phyloP scores from a whole-genome alignment of 495 filamentous ascomycete genomes.

The Aspergillus bridgeri region DNA sequence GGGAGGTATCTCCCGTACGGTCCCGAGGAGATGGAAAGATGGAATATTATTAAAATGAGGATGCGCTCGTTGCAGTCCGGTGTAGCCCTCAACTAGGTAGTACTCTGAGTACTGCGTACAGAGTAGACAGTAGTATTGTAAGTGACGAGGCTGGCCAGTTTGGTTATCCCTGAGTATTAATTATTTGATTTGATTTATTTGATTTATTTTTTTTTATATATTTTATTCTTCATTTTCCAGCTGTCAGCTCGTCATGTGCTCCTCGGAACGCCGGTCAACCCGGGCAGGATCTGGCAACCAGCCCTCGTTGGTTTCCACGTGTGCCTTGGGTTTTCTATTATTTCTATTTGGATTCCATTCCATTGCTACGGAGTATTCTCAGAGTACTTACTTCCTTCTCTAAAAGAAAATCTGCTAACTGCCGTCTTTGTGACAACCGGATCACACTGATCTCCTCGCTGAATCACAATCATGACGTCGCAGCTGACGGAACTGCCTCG shows the following conservation, averaged over 20 bases:
- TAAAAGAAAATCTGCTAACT: too few relatives aligned
- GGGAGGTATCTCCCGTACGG: too few relatives aligned
- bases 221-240: background rate
- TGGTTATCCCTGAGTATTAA: too few relatives aligned
- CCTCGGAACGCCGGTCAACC: too few relatives aligned
- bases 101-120: too few relatives aligned
- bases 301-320: background rate
- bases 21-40: too few relatives aligned
- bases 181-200: too few relatives aligned
- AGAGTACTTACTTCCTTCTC: too few relatives aligned
- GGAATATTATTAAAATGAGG: background rate
- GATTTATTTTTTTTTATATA: background rate
- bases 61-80: background rate
- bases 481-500: background rate
- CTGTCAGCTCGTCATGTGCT: background rate
- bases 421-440: background rate
- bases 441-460: background rate
- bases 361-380: too few relatives aligned
- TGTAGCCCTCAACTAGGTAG: too few relatives aligned
- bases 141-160: too few relatives aligned
- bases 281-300: background rate
- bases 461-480: background rate
- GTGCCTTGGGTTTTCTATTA: background rate
- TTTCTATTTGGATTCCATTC: background rate
- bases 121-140: too few relatives aligned